These are phyloP conservation scores for Xylaria sp. DNA, from an alignment of 2,329 filamentous ascomycete genomes.

Conservation along the genomic window DNA sequence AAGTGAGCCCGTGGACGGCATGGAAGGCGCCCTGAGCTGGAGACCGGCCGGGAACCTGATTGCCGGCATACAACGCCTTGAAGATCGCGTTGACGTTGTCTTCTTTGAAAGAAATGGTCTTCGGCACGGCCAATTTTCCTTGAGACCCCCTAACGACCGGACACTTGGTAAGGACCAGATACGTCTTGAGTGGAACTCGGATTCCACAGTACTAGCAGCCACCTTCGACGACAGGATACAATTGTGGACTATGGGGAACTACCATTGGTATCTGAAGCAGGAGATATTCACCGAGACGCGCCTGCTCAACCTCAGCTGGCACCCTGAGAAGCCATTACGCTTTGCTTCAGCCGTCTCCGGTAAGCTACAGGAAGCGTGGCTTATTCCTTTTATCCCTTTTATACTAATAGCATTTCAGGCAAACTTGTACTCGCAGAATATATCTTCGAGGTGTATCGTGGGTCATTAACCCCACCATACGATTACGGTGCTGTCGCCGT, in stretches of 20 bases:
- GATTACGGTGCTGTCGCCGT: slow-evolving; percentile 82
- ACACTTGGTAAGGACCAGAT: slow-evolving; percentile 60
- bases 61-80: slow-evolving; percentile 77
- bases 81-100: slow-evolving; percentile 74
- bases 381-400: slow-evolving; percentile 3
- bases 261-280: slow-evolving; percentile 97
- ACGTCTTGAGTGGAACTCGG: slow-evolving; percentile 80
- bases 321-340: slow-evolving; percentile 79
- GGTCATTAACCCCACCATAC: slow-evolving; percentile 69
- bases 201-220: slow-evolving; percentile 90
- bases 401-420: slow-evolving; percentile 38
- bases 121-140: slow-evolving; percentile 89
- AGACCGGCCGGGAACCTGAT: slow-evolving; percentile 87
- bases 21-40: slow-evolving; percentile 91
- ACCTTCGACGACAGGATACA: slow-evolving; percentile 75
- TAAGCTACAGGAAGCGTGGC: slow-evolving; percentile 36
- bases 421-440: slow-evolving; percentile 65
- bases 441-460: slow-evolving; percentile 67
- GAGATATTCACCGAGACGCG: slow-evolving; percentile 61
- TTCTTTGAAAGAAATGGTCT: slow-evolving; percentile 99
- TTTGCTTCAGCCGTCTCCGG: slow-evolving; percentile 59
- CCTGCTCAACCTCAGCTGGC: slow-evolving; percentile 64
- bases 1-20: slow-evolving; percentile 88
- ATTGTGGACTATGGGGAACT: slow-evolving; percentile 96
- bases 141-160: slow-evolving; percentile 66